Base-by-base conservation (phyloP, 2,329 filamentous ascomycete species). In the Boeremia exigua region DNA sequence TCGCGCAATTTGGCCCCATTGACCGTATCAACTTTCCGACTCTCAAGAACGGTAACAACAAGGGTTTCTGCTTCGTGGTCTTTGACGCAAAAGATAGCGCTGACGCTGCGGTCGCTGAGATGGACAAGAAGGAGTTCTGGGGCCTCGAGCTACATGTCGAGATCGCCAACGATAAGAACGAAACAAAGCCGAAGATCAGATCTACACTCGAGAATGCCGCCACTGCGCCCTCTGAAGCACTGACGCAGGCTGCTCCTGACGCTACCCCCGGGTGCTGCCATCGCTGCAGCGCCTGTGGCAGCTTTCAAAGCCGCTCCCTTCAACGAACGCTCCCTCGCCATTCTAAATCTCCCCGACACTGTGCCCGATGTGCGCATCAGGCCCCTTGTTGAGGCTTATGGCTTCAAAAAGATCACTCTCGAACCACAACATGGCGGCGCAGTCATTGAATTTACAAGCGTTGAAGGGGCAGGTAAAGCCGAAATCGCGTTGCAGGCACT, bases 291-390 rank as follows among this genome's bases (percentile, higher is more conserved):
- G 11, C 29, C 63, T 28, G 40, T 42, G 17, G 46, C 47, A 36
- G 7, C 17, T 1, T 48, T 48, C 36, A 60, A 62, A n/a, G 57
- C 62, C 11, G 66, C 63, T 2, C 61, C 69, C 1, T 71, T 72
- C 19, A 56, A 59, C 30, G 85, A 87, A 45, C 87, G 92, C 48
- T 95, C 91, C 0, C 82, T 98, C 45, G 89, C 88, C 9, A 80
- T 99, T 27, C 85, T 97, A 77, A 89, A 93, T 59, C 80, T 99
- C 1, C 92, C 95, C 0, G 95, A 98, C 69, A 98, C 93, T 0
- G 86, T 98, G 67, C 97, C 96, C 62, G 91, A 96, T 68, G 86
- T 90, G 1, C 91, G 93, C 28, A 86, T 99, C 50, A 86, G 86
- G 39, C 82, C 87, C 0, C 79, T 96, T 2, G 86, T 90, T 8